Percentiles rank a stretch among this genome's conserved stretches.
phyloP scores from a whole-genome alignment of 2,329 filamentous ascomycete genomes.

The Fusarium pseudoanthophilum region DNA sequence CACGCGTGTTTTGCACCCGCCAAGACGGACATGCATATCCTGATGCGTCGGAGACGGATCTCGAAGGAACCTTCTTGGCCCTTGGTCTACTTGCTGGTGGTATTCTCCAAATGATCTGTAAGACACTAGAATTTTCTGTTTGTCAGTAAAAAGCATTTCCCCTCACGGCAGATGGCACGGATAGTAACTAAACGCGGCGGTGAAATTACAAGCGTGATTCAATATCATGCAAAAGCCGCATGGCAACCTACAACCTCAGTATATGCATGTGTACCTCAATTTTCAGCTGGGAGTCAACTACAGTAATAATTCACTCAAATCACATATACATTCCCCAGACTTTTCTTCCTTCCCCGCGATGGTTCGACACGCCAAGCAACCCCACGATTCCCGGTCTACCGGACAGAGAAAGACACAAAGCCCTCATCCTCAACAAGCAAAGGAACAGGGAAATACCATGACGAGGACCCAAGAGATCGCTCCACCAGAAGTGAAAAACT shows the following conservation, averaged over 20 bases:
- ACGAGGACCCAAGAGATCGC: constrained; percentile 10
- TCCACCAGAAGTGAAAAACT: constrained; percentile 4
- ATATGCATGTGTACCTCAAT: neutral
- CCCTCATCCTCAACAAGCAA: neutral
- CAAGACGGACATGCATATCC: neutral
- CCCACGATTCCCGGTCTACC: neutral
- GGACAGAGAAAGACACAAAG: neutral
- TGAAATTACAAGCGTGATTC: neutral
- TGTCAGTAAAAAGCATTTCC: neutral
- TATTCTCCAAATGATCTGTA: neutral
- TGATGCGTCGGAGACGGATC: neutral
- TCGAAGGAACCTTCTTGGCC: neutral
- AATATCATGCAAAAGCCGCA: neutral
- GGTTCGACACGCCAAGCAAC: neutral
- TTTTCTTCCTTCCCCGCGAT: neutral
- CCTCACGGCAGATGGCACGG: neutral
- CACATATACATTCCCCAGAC: neutral
- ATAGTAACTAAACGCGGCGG: neutral
- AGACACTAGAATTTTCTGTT: neutral
- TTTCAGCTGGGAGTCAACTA: fast-evolving
- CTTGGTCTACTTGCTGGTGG: too few species aligned
- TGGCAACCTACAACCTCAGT: neutral
- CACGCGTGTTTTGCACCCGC: neutral
- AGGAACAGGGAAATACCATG: neutral
- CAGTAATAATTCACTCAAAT: neutral